Conservation (phyloP, 148 eudicot genomes). For the Rhododendron henanense region DNA sequence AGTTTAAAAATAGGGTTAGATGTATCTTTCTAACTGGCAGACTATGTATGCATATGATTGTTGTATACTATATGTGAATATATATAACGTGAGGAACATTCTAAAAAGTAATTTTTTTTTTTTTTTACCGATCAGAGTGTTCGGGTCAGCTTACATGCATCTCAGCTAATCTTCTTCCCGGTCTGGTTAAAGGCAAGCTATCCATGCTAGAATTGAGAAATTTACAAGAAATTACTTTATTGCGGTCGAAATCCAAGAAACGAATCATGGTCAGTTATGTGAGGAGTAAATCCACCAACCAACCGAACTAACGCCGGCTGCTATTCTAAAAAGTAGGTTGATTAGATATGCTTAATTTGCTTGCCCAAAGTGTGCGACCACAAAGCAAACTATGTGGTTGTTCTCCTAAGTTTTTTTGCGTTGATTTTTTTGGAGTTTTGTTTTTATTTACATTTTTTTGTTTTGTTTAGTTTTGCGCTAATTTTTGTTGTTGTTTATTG, state of each 20-base stretch:
- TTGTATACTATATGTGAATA: not conserved
- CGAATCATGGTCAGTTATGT: not conserved
- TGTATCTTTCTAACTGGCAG: not conserved
- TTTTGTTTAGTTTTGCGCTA: too few relatives aligned
- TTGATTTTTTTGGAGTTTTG: too few relatives aligned
- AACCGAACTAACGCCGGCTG: not conserved
- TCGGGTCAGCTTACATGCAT: not conserved
- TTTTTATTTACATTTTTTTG: too few relatives aligned
- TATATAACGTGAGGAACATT: not conserved
- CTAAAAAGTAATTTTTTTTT: not conserved
- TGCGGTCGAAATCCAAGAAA: too few relatives aligned
- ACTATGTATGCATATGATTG: not conserved
- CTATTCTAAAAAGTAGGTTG: too few relatives aligned
- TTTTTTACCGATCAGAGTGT: not conserved
- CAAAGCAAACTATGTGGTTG: not conserved
- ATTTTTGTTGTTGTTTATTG: too few relatives aligned
- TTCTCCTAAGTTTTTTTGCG: too few relatives aligned
- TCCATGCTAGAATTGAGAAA: not conserved
- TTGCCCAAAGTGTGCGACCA: not conserved
- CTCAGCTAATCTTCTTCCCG: not conserved
- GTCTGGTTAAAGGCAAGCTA: not conserved
- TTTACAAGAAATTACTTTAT: too few relatives aligned
- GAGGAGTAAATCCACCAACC: too few relatives aligned
- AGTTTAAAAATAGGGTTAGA: not conserved
- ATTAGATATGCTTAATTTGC: not conserved